Conservation (phyloP, 2,329 filamentous ascomycete genomes). For the Aureobasidium leucospermi region DNA sequence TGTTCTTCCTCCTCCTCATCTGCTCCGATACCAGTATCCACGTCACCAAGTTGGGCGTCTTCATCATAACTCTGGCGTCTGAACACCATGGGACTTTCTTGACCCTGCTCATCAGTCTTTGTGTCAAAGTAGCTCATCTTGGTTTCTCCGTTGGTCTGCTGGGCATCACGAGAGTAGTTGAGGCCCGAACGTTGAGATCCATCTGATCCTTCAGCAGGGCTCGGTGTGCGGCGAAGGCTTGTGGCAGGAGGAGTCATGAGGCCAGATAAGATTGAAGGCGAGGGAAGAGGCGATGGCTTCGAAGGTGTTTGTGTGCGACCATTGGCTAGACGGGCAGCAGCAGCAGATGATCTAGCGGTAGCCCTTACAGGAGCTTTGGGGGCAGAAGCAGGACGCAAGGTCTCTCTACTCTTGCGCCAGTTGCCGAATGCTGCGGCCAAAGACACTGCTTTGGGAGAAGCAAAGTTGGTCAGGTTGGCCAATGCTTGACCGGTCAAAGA, state of each 20-base stretch:
- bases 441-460: constrained; percentile 76
- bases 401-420: constrained; percentile 55
- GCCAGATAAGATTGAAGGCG: constrained; percentile 63
- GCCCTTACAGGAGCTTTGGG: constrained; percentile 2
- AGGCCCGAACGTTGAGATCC: constrained; percentile 8
- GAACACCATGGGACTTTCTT: constrained; percentile 43
- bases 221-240: constrained; percentile 56
- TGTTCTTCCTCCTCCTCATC: constrained; percentile 22
- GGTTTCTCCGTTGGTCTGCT: background rate
- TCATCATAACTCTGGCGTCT: constrained; percentile 51
- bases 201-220: constrained; percentile 23
- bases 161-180: constrained; percentile 17
- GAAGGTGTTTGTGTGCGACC: constrained; percentile 47
- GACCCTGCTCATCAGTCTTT: constrained; percentile 21
- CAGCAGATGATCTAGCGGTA: background rate
- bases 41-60: constrained; percentile 49
- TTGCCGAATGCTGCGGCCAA: constrained; percentile 97
- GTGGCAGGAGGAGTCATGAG: constrained; percentile 86
- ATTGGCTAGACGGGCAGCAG: background rate
- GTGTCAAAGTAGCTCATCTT: background rate
- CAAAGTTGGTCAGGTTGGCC: constrained; percentile 66
- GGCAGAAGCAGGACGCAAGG: background rate
- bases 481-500: constrained; percentile 52
- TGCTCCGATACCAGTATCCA: constrained; percentile 34
- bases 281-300: constrained; percentile 43